phyloP scores from a whole-genome alignment of 2,329 filamentous ascomycete species.

The Pseudocercospora musae region DNA sequence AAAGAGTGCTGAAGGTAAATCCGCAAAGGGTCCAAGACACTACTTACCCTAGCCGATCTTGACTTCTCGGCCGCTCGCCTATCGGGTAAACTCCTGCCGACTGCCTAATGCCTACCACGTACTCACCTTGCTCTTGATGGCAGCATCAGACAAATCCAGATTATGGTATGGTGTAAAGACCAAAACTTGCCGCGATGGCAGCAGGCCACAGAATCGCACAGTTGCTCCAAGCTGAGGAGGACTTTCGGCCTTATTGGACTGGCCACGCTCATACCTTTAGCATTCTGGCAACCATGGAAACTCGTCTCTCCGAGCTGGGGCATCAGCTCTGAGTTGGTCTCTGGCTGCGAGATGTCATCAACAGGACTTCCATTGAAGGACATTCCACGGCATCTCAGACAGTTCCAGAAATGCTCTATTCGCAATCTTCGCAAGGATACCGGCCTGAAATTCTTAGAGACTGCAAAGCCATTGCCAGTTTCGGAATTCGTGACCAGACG shows the following conservation, averaged over 20 bases:
- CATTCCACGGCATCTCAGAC: slow-evolving; percentile 7
- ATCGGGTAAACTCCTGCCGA: background rate
- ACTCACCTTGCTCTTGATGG: background rate
- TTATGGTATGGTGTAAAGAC: background rate
- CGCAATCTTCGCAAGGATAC: slow-evolving; percentile 46
- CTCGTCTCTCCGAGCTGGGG: background rate
- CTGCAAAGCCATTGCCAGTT: slow-evolving; percentile 47
- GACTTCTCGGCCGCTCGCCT: background rate
- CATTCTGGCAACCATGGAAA: background rate
- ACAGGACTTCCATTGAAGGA: slow-evolving; percentile 13
- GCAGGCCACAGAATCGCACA: background rate
- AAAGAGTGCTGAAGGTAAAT: too few species aligned
- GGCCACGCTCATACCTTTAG: background rate
- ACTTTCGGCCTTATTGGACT: background rate
- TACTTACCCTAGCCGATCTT: too few species aligned
- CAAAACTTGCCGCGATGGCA: background rate
- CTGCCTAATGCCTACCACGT: background rate
- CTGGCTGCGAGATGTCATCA: background rate
- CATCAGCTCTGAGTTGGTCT: background rate
- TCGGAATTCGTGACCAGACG: slow-evolving; percentile 56
- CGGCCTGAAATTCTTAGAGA: slow-evolving; percentile 49
- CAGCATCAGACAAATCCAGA: background rate
- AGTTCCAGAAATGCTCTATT: slow-evolving; percentile 52
- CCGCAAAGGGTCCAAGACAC: too few species aligned
- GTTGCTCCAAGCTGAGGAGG: background rate